Conservation (phyloP, 495 filamentous ascomycete species). For the Hyaloscypha finlandica region DNA sequence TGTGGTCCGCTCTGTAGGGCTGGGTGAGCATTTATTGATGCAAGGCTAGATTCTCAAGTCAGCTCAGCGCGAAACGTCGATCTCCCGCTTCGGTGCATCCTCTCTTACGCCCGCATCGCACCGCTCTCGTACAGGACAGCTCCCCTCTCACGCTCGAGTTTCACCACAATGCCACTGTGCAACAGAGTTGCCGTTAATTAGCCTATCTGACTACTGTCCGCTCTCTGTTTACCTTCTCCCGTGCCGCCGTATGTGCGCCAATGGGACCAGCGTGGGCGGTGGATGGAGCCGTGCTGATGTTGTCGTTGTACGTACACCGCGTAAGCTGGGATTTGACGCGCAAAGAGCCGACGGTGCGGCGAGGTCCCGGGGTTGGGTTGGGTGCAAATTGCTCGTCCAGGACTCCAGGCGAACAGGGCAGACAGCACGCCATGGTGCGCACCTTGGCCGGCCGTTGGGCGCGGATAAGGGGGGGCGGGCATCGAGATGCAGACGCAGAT, state of each 20-base stretch:
- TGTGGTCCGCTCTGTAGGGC: constrained; percentile 14
- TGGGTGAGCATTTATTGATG: constrained; percentile 11
- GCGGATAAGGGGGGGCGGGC: neutral
- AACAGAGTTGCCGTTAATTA: neutral
- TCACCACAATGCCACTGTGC: neutral
- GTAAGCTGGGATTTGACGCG: constrained; percentile 8
- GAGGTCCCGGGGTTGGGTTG: neutral
- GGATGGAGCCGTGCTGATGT: neutral
- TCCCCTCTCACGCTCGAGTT: neutral
- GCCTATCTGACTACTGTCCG: constrained; percentile 3
- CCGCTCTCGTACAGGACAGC: neutral
- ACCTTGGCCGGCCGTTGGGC: neutral
- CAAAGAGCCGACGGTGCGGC: neutral
- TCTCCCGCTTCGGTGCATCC: constrained; percentile 10
- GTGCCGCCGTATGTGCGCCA: constrained; percentile 23
- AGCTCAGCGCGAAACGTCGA: constrained; percentile 12
- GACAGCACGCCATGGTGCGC: neutral
- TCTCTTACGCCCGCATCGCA: neutral
- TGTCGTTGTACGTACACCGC: constrained; percentile 15
- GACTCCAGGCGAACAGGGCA: neutral
- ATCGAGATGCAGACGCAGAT: too few species aligned
- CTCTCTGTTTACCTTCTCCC: neutral
- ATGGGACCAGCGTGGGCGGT: neutral
- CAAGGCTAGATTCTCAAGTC: constrained; percentile 14
- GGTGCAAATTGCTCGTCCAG: neutral